Base-by-base conservation (phyloP, 495 filamentous ascomycete genomes). In the Tuber magnatum region DNA sequence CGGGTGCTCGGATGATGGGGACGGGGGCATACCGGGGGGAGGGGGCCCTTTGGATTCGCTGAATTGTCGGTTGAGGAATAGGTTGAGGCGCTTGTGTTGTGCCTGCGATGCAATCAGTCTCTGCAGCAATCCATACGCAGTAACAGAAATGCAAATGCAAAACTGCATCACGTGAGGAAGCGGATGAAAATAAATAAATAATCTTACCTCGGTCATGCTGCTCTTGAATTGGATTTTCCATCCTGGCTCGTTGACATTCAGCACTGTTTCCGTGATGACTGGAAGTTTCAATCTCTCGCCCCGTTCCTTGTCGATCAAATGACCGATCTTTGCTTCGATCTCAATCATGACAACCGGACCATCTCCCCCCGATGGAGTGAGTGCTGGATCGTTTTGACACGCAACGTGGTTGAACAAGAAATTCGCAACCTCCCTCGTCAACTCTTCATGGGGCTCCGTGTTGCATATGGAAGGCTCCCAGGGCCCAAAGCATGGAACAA, bases 271-370 rank as follows among this genome's bases (percentile, higher is more conserved):
- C 0, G 90, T 88, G 43, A 84, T 71, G 16, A 95, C 85, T 10
- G 90, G 89, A 32, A 94, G 81, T 3, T 83, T 82, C 51, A 94
- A 84, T 48, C 93, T 87, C n/a, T 90, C 86, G 71, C 89, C 87
- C 2, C 88, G 90, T 75, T 87, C 87, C 83, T 87, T 89, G 80
- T 94, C 90, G 61, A 97, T 88, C 24, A 97, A 83, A 65, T 88
- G 90, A 71, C 94, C 94, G 28, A 98, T 83, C 83, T 97, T 97
- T 14, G 93, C 94, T 84, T 97, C 94, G 73, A 97, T 91, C 83
- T 97, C 94, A 56, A 97, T 87, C 74, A 93, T 87, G 56, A 35
- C 56, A n/a, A 91, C 87, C 7, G 88, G 56, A 2, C 56, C 89
- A 75, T 87, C 86, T 41, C 84, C 84, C 41, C 85, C 86, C 22